Percentiles rank a stretch among this genome's conserved stretches.
Evolutionary conservation across 345 rosid genomes (phyloP).

Genomic region (Salix viminalis): DNA sequence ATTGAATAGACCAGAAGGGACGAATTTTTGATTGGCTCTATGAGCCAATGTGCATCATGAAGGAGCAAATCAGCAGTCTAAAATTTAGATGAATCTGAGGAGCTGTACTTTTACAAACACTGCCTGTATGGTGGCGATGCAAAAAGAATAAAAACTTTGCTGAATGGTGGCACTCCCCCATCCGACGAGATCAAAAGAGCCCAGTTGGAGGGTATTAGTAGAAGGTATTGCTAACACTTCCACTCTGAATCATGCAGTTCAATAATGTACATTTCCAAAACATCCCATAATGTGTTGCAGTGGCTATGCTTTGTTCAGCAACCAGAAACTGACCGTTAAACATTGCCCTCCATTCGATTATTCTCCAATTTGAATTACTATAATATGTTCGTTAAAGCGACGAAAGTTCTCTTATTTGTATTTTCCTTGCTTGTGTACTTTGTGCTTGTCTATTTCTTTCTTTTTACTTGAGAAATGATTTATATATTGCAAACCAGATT

Average conservation of each 20-base stretch:
- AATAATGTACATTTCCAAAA: too few species aligned
- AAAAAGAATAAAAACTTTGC: conserved; percentile 14
- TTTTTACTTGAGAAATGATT: neutral
- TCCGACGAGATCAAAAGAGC: conserved; percentile 19
- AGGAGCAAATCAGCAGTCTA: conserved; percentile 19
- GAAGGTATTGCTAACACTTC: conserved; percentile 12
- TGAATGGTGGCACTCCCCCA: conserved; percentile 17
- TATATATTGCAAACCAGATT: conserved; percentile 6
- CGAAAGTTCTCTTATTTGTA: too few species aligned
- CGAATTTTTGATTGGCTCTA: conserved; percentile 23
- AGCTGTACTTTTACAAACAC: conserved; percentile 21
- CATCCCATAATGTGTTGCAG: too few species aligned
- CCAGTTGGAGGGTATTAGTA: conserved; percentile 24
- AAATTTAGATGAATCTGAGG: conserved; percentile 11
- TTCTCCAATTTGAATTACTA: too few species aligned
- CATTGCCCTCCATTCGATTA: too few species aligned
- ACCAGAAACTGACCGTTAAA: too few species aligned
- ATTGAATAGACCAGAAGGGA: conserved; percentile 24
- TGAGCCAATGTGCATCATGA: conserved; percentile 28
- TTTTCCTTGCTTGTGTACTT: too few species aligned
- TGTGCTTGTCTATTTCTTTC: too few species aligned
- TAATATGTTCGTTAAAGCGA: too few species aligned
- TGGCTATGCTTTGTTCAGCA: too few species aligned
- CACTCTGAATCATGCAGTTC: neutral
- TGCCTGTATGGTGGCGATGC: conserved; percentile 16